Base-by-base conservation (phyloP, 371 early-diverging fungal genomes). In the Antonospora locustae region DNA sequence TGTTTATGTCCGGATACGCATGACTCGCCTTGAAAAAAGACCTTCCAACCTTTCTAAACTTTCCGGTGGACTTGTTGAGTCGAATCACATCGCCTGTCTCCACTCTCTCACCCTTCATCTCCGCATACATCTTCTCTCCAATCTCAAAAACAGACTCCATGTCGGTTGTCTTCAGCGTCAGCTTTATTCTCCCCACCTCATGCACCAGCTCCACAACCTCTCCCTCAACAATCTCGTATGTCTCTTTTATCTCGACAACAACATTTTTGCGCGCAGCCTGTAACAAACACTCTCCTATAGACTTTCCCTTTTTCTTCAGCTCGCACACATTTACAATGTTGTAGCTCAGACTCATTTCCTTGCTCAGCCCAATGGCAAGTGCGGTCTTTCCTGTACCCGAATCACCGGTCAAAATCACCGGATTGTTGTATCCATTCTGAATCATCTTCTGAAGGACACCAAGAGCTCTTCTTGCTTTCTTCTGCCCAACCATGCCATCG, bases 71-170 rank as follows among this genome's bases (percentile, higher is more conserved):
- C 76, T 94, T 98, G 78, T 95, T 93, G 41, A 95, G 91, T 28
- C 86, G 81, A 56, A 95, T 85, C 2, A 98, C 87, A 74, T 96
- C 96, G 36, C 86, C 85, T 50, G 2, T n/a, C 22, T 7, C 22
- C 24, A 92, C 87, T 73, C 89, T 93, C 63, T 98, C 94, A 75
- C 88, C 88, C 73, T 84, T 86, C 61, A 98, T 70, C 23, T 87
- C 78, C 55, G 86, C 86, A 62, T 91, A 86, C 90, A 98, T 93
- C 76, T 91, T 93, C 55, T 84, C 82, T 2, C 96, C 96, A 61
- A 96, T 75, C 66, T 92, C 93, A 72, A 92, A 96, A 43, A 90
- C 82, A 17, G 96, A 92, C 75, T 98, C 99, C 93, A 95, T 93
- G 53, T 98, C 96, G 20, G 90, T 90, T 17, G 99, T 98, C 76